Conservation (phyloP, 2,329 filamentous ascomycete genomes). For the Dendryphion nanum region DNA sequence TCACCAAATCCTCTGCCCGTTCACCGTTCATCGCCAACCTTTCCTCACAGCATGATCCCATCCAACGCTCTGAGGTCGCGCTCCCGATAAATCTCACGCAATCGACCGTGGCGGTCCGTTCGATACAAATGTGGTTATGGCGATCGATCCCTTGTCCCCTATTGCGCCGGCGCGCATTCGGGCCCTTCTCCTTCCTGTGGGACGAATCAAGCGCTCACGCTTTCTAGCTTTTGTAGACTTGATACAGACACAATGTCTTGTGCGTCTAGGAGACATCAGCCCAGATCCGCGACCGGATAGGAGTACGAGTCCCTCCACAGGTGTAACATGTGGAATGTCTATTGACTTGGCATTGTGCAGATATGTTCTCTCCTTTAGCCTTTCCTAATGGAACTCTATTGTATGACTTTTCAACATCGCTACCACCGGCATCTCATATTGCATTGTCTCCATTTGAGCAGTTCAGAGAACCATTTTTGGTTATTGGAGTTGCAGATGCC, state of each 20-base stretch:
- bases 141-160: constrained; percentile 83
- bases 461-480: constrained; percentile 77
- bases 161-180: constrained; percentile 88
- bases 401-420: constrained; percentile 81
- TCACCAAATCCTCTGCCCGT: constrained; percentile 1
- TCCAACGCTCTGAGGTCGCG: constrained; percentile 8
- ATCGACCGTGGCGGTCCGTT: constrained; percentile 16
- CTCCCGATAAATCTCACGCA: constrained; percentile 10
- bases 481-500: constrained; percentile 84
- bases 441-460: constrained; percentile 85
- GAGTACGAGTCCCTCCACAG: constrained; percentile 68
- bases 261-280: constrained; percentile 82
- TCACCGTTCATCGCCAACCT: constrained; percentile 15
- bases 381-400: constrained; percentile 84
- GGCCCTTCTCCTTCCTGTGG: constrained; percentile 81
- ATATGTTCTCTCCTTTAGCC: constrained; percentile 89
- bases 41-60: constrained; percentile 22
- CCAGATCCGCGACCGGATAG: constrained; percentile 80
- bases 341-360: too few species aligned
- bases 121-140: constrained; percentile 64
- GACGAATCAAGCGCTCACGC: constrained; percentile 76
- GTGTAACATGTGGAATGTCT: too few species aligned
- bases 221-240: constrained; percentile 78
- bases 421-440: constrained; percentile 75
- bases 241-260: constrained; percentile 74